Evolutionary conservation across 73 alveolate genomes (phyloP), one percentile per base, ranked within the genome.

Genomic region (Strombidium stylifer): DNA sequence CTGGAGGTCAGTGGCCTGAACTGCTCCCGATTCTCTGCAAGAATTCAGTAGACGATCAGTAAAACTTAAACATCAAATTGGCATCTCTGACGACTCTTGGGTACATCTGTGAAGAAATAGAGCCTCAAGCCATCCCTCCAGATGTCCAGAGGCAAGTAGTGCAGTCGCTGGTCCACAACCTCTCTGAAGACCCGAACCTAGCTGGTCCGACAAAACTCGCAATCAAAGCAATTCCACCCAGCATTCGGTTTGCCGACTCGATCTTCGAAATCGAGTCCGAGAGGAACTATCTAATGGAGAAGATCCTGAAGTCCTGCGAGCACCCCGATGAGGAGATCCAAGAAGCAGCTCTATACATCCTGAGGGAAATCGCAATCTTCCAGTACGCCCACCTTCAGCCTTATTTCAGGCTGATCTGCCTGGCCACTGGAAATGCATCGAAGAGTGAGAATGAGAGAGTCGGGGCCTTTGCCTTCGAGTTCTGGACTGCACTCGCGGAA

Each of bases 401-500:
- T 12, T 42, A 53, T 67, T 56, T 82, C 70, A 37, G 15, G 14
- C 34, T 26, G 15, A 18, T 82, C 26, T 36, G 54, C 3, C 53
- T 40, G 32, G 56, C 54, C 26, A 82, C 93, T 25, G 66, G 55
- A 12, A 3, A 3, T 0, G 44, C 80, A n/a, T 45, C 72, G 20
- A 73, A 52, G 45, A 24, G 25, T 4, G 86, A 73, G 19, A 32
- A 20, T 21, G 81, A 64, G 37, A 79, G 53, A 49, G 73, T 64
- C 28, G 84, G 72, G 0, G 71, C 85, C 16, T 57, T 26, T 26
- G 83, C 79, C 4, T 49, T 82, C 30, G 93, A 82, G 44, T 69
- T 82, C 36, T 82, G 93, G 93, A 61, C 76, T 10, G 55, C 87
- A 1, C 19, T 82, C 16, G 86, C 84, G 10, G 93, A 82, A 51